Evolutionary conservation across 768 basidiomycete genomes (phyloP).

Genomic region (Hortiboletus campestris): DNA sequence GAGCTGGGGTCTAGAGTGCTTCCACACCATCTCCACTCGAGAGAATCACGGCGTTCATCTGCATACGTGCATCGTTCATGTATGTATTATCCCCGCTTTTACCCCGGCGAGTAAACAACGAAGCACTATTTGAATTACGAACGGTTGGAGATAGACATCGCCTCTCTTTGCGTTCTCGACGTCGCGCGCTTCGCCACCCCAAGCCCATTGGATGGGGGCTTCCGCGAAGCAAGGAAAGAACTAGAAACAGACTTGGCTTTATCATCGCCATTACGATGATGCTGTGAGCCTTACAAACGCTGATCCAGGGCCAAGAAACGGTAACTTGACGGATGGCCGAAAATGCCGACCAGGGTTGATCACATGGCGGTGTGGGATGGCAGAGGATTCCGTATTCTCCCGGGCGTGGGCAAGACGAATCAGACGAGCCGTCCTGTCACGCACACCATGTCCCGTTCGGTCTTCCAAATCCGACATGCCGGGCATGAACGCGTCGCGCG

Average conservation of each 20-base stretch:
- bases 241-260: background rate
- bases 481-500: slow-evolving; percentile 1
- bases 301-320: slow-evolving; percentile 5
- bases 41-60: slow-evolving; percentile 3
- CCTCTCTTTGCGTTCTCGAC: background rate
- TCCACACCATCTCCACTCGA: background rate
- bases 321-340: slow-evolving; percentile 7
- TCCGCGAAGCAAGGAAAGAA: slow-evolving; percentile 26
- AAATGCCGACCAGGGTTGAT: background rate
- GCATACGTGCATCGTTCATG: background rate
- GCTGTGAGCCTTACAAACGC: slow-evolving; percentile 2
- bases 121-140: background rate
- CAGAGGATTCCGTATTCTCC: slow-evolving; percentile 7
- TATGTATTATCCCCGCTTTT: background rate
- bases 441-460: background rate
- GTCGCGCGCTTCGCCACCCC: background rate
- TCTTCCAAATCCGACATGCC: background rate
- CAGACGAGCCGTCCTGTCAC: background rate
- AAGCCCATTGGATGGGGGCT: background rate
- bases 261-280: slow-evolving; percentile 9
- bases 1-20: background rate
- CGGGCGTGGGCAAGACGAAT: background rate
- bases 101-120: background rate
- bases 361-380: no score
- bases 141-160: slow-evolving; percentile 3